Percentiles rank a stretch among this genome's conserved stretches.
phyloP scores from a whole-genome alignment of 225 moss, liverwort and hornwort genomes.

The Climacium dendroides region DNA sequence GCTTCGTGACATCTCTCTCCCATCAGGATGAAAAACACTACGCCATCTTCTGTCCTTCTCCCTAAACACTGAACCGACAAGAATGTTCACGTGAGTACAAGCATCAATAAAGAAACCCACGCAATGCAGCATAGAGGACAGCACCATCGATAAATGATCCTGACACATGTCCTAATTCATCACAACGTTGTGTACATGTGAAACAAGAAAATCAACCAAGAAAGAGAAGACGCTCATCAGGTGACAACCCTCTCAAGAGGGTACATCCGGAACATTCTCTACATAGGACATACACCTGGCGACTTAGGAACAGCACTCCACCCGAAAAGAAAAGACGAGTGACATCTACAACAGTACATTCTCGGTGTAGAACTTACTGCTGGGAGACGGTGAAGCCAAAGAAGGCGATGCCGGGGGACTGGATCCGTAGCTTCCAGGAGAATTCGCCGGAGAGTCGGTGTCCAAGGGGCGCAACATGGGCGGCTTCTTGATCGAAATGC shows the following conservation, averaged over 20 bases:
- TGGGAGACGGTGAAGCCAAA: slow-evolving; percentile 33
- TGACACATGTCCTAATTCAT: neutral
- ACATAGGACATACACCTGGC: neutral
- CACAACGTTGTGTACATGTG: neutral
- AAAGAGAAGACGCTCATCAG: neutral
- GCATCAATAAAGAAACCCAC: neutral
- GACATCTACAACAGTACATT: neutral
- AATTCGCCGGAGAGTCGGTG: slow-evolving; percentile 19
- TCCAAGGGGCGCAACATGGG: slow-evolving; percentile 38
- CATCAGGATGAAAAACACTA: slow-evolving; percentile 46
- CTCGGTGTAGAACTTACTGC: slow-evolving; percentile 1
- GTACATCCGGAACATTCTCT: neutral
- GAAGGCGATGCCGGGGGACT: slow-evolving; percentile 44
- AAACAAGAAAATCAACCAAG: neutral
- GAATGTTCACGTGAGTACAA: neutral
- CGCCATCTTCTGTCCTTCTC: slow-evolving; percentile 45
- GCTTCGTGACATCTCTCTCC: slow-evolving; percentile 29
- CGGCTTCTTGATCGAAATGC: slow-evolving; percentile 51
- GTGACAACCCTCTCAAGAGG: neutral
- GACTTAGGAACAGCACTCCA: neutral
- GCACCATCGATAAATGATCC: neutral
- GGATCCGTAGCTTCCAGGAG: slow-evolving; percentile 37
- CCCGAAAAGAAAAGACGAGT: neutral
- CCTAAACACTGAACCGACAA: slow-evolving; percentile 10
- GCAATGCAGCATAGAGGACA: neutral